A percentile compares a stretch with the other conserved stretches of the same genome.
Conservation (phyloP, 352 stramenopile species). For the Phytophthora hybrid region DNA sequence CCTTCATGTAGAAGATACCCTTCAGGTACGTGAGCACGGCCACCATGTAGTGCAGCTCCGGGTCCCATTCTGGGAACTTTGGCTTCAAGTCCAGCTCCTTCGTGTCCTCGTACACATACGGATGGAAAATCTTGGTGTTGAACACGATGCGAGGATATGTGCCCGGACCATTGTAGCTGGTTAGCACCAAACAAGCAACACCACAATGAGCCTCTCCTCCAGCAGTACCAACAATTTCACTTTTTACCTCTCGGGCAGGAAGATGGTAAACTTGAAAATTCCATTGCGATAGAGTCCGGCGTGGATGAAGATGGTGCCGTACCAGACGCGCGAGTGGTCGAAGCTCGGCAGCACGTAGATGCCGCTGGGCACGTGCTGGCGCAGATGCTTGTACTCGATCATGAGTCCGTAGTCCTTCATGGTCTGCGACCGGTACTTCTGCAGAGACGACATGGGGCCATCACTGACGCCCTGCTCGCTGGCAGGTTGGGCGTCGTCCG, state of each 20-base stretch:
- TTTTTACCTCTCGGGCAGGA: slow-evolving; percentile 69
- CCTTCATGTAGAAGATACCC: slow-evolving; percentile 98
- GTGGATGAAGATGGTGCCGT: slow-evolving; percentile 97
- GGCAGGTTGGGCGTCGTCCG: slow-evolving; percentile 22
- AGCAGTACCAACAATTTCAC: too few species aligned
- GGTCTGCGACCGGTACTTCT: slow-evolving; percentile 86
- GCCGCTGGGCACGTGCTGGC: slow-evolving; percentile 93
- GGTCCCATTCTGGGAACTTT: slow-evolving; percentile 94
- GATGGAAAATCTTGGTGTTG: slow-evolving; percentile 94
- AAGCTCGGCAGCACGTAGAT: slow-evolving; percentile 97
- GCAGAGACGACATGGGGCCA: slow-evolving; percentile 82
- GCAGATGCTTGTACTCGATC: slow-evolving; percentile 98
- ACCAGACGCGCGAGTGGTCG: slow-evolving; percentile 93
- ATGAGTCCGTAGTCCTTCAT: slow-evolving; percentile 97
- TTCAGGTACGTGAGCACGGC: slow-evolving; percentile 97
- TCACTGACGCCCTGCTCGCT: slow-evolving; percentile 31
- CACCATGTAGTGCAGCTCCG: slow-evolving; percentile 95
- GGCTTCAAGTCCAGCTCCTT: slow-evolving; percentile 92
- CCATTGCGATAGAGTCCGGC: slow-evolving; percentile 95
- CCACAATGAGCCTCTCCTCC: too few species aligned
- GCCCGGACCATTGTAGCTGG: slow-evolving; percentile 94
- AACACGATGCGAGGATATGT: slow-evolving; percentile 95
- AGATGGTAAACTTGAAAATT: slow-evolving; percentile 97
- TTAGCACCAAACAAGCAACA: slow-evolving; percentile 14
- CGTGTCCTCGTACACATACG: slow-evolving; percentile 90